Base-by-base conservation (phyloP, 129 eudicot species). In the Glebionis coronaria region DNA sequence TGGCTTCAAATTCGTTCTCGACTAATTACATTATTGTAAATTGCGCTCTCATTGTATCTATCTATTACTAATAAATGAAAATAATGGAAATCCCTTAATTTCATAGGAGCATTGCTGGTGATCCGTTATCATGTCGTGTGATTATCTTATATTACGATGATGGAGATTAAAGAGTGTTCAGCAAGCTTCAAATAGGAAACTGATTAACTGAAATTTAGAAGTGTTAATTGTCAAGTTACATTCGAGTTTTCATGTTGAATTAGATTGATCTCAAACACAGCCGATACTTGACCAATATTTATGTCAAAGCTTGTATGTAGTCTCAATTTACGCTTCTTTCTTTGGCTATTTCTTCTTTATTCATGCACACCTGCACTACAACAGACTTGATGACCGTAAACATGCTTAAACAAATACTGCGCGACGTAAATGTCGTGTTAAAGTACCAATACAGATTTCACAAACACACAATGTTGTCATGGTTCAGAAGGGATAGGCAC, bases 11-110 rank as follows among this genome's bases (percentile, higher is more conserved):
- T 63, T 65, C 44, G 74, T 45, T 74, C 66, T 49, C 46, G 9
- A 35, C 75, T 74, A 58, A 65, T 65, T 44, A 40, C 49, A 55
- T 78, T 72, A 73, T 57, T 56, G 81, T 75, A 81, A 40, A 72
- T 76, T 31, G 62, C 49, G 63, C 44, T 59, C 47, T 59, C 54
- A 65, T 67, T 63, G 73, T 75, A 79, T 57, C 53, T 68, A 65
- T 53, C 46, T 52, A 61, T 69, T 75, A 55, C 68, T 51, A 80
- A 75, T 74, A 74, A 52, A 55, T 63, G 55, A 56, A 58, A 20
- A 19, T 67, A 66, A 67, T 21, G 58, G 59, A 65, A 66, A 28
- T 13, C 13, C 72, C 72, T 15, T 18, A 31, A 71, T 27, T 25
- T 58, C 68, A 12, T 44, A 44, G 9, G 66, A 58, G 40, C 56